phyloP scores from a whole-genome alignment of 2,329 filamentous ascomycete genomes.

The Passalora sequoiae region DNA sequence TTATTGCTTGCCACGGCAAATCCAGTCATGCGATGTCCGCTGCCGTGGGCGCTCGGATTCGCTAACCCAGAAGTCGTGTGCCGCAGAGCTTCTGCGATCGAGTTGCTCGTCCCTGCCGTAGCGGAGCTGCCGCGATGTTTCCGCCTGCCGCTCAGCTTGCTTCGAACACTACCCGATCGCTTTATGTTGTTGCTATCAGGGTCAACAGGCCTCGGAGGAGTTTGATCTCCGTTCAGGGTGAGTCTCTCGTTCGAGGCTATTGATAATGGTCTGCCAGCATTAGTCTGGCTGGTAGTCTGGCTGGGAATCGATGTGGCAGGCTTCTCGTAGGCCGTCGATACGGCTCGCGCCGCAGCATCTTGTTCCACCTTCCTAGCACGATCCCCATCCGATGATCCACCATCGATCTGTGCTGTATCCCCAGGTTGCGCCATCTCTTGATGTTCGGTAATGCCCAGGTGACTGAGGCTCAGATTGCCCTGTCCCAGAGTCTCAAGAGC shows the following conservation, averaged over 20 bases:
- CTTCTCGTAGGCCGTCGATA: conserved; percentile 56
- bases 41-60: conserved; percentile 54
- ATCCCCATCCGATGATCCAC: conserved; percentile 41
- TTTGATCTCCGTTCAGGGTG: conserved; percentile 51
- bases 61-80: conserved; percentile 66
- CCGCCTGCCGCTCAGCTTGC: conserved; percentile 50
- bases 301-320: conserved; percentile 30
- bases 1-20: conserved; percentile 96
- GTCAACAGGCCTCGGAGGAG: conserved; percentile 59
- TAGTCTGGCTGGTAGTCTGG: conserved; percentile 30
- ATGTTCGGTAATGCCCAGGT: conserved; percentile 67
- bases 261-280: conserved; percentile 37
- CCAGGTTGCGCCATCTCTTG: conserved; percentile 53
- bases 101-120: conserved; percentile 58
- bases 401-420: conserved; percentile 10
- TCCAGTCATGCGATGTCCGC: conserved; percentile 74
- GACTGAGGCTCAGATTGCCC: conserved; percentile 82
- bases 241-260: conserved; percentile 35
- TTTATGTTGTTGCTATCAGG: conserved; percentile 49
- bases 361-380: conserved; percentile 55
- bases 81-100: conserved; percentile 66
- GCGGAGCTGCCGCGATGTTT: conserved; percentile 78
- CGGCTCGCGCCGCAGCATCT: conserved; percentile 54
- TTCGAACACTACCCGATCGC: conserved; percentile 48
- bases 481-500: conserved; percentile 84